A percentile compares a stretch with the other conserved stretches of the same genome.
These are phyloP conservation scores for Abrus pulchellus DNA, from an alignment of 306 rosid genomes.

Conservation along the genomic window DNA sequence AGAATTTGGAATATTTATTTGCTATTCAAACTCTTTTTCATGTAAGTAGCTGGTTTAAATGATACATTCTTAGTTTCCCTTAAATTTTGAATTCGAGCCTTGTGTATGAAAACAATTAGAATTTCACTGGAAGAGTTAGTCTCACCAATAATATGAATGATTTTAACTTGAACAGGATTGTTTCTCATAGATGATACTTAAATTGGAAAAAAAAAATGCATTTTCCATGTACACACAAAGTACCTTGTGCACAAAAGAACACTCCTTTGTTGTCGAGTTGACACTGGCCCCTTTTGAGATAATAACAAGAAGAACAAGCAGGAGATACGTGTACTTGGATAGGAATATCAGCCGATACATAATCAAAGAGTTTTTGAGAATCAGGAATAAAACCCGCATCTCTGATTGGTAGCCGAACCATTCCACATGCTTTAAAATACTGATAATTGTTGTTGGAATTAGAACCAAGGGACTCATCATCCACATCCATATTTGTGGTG, in stretches of 20 bases:
- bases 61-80: too few species aligned
- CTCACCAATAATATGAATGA: too few species aligned
- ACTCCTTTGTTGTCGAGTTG: slow-evolving; percentile 34
- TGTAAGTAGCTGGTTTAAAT: too few species aligned
- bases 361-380: background rate
- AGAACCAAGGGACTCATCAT: background rate
- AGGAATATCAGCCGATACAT: slow-evolving; percentile 14
- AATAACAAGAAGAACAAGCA: slow-evolving; percentile 12
- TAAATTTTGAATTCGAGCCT: too few species aligned
- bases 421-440: background rate
- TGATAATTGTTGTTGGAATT: background rate
- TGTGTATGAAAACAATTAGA: too few species aligned
- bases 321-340: background rate
- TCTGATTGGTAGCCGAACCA: slow-evolving; percentile 29
- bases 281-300: slow-evolving; percentile 33
- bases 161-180: too few species aligned
- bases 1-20: too few species aligned
- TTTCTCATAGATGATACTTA: too few species aligned
- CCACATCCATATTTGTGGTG: background rate
- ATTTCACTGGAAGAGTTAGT: too few species aligned
- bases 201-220: too few species aligned
- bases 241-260: slow-evolving; percentile 39
- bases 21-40: too few species aligned
- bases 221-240: background rate
- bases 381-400: background rate